phyloP scores from a whole-genome alignment of 495 filamentous ascomycete genomes.

The Beverwykella pulmonaria region DNA sequence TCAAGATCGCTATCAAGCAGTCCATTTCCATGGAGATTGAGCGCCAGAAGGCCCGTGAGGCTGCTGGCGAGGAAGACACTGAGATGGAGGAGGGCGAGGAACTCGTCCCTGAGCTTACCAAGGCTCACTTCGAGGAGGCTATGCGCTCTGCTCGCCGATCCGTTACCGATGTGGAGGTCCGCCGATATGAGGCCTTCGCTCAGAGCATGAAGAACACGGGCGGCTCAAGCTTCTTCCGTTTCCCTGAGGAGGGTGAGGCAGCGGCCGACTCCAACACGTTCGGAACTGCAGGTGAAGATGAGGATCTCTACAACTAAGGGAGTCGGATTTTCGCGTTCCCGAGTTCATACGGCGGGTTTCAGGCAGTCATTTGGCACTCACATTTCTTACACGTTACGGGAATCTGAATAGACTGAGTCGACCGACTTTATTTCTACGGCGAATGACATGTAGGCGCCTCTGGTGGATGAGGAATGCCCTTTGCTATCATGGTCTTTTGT shows the following conservation, averaged over 20 bases:
- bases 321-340: background rate
- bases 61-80: slow-evolving; percentile 74
- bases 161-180: slow-evolving; percentile 94
- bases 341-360: slow-evolving; percentile 17
- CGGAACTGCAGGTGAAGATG: slow-evolving; percentile 43
- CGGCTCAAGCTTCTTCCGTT: slow-evolving; percentile 94
- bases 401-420: background rate
- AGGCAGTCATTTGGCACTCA: background rate
- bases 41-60: slow-evolving; percentile 83
- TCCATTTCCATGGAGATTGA: slow-evolving; percentile 89
- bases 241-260: slow-evolving; percentile 60
- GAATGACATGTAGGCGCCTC: background rate
- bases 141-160: slow-evolving; percentile 92
- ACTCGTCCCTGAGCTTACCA: slow-evolving; percentile 94
- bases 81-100: slow-evolving; percentile 84
- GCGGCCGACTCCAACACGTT: slow-evolving; percentile 38
- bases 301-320: slow-evolving; percentile 44
- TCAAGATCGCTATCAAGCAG: slow-evolving; percentile 99
- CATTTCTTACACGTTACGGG: background rate
- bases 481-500: too few relatives aligned
- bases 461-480: background rate
- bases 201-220: slow-evolving; percentile 98
- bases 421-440: background rate
- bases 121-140: slow-evolving; percentile 97
- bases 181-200: slow-evolving; percentile 96